phyloP scores from a whole-genome alignment of 1,139 yeast species.

The Nakaseomyces glabratus region DNA sequence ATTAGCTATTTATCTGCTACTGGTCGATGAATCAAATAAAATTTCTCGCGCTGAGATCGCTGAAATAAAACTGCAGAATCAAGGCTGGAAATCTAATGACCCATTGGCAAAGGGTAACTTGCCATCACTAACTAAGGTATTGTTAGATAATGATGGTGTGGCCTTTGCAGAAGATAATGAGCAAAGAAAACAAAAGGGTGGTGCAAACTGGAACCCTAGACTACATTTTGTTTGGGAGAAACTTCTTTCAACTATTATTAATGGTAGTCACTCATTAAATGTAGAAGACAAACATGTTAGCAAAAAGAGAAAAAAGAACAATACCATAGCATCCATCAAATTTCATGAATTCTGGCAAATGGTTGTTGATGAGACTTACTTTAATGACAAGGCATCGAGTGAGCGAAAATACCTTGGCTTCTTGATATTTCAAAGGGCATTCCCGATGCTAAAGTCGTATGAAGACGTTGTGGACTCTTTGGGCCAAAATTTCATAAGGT shows the following conservation, averaged over 20 bases:
- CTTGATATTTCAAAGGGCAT: conserved; percentile 51
- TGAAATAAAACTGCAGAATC: conserved; percentile 17
- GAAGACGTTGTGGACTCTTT: conserved; percentile 39
- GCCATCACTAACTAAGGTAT: conserved; percentile 48
- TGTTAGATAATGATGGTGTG: conserved; percentile 46
- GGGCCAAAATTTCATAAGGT: conserved; percentile 63
- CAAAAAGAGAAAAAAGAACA: conserved; percentile 33
- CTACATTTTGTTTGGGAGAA: conserved; percentile 79
- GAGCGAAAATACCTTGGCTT: conserved; percentile 88
- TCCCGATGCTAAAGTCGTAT: conserved; percentile 28
- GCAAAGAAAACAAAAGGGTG: conserved; percentile 35
- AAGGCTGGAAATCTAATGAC: conserved; percentile 60
- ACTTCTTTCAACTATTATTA: conserved; percentile 38
- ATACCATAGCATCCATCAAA: conserved; percentile 32
- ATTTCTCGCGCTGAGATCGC: conserved; percentile 24
- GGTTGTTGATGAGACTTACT: conserved; percentile 71
- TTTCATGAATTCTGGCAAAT: conserved; percentile 73
- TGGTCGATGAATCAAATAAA: conserved; percentile 25
- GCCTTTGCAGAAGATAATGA: conserved; percentile 35
- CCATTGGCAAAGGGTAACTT: conserved; percentile 68
- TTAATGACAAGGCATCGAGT: conserved; percentile 65
- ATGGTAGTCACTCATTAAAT: conserved; percentile 15
- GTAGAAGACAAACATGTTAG: conserved; percentile 28
- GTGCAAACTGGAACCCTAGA: conserved; percentile 66
- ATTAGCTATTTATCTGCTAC: conserved; percentile 55